Evolutionary conservation across 2,329 filamentous ascomycete genomes (phyloP).

Genomic region (Aureobasidium vineae): DNA sequence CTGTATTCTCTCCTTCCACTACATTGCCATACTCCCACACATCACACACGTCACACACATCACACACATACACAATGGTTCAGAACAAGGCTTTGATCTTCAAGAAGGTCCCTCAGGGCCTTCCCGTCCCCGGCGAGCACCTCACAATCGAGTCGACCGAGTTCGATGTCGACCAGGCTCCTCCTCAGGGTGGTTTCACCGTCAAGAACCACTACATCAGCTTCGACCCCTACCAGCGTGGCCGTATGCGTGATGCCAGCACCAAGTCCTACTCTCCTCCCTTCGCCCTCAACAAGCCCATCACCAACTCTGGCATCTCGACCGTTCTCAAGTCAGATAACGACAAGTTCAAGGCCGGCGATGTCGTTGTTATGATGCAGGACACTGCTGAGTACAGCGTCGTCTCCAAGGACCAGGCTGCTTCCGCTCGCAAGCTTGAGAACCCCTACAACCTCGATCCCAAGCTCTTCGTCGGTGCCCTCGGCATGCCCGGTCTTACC

Average conservation of each 20-base stretch:
- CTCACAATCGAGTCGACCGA: constrained; percentile 64
- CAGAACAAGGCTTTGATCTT: constrained; percentile 75
- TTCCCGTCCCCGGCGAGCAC: constrained; percentile 69
- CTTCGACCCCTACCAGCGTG: constrained; percentile 82
- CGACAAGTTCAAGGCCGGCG: constrained; percentile 62
- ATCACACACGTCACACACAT: no score
- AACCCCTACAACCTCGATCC: constrained; percentile 68
- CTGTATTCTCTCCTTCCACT: neutral
- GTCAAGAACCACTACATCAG: constrained; percentile 71
- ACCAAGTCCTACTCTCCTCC: constrained; percentile 66
- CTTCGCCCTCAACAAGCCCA: constrained; percentile 61
- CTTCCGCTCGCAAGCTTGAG: constrained; percentile 55
- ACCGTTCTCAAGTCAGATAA: constrained; percentile 70
- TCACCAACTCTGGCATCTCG: constrained; percentile 63
- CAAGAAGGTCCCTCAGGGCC: constrained; percentile 64
- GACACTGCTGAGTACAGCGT: constrained; percentile 60
- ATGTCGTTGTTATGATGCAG: constrained; percentile 56
- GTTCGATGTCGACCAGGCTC: constrained; percentile 64
- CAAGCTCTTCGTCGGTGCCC: constrained; percentile 67
- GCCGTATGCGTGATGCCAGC: constrained; percentile 66
- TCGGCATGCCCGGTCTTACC: constrained; percentile 77
- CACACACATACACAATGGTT: constrained; percentile 42
- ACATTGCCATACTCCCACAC: neutral
- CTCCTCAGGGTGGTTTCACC: constrained; percentile 64
- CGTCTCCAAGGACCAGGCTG: constrained; percentile 50